Base-by-base conservation (phyloP, 768 basidiomycete genomes). In the Mycena belliarum region DNA sequence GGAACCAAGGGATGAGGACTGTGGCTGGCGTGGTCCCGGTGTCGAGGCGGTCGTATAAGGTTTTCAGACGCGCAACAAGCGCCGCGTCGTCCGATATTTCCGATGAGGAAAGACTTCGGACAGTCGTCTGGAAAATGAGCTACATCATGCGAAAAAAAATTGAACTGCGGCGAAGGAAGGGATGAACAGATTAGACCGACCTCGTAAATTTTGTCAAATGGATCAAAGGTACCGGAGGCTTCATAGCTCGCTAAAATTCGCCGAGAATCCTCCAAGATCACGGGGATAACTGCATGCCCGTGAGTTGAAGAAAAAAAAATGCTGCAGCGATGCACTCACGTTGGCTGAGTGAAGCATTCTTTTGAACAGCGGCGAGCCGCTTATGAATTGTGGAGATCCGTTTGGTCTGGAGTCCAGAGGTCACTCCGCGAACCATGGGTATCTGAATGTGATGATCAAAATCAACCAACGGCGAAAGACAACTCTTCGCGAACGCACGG, bases 1-100 rank as follows among this genome's bases (percentile, higher is more conserved):
- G 89, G 47, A 91, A 73, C 89, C 89, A 91, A 35, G 89, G 89
- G 28, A 89, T 71, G 16, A 92, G 79, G 53, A 92, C 79, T 4
- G 86, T 87, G 2, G 85, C 79, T 1, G 89, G 87, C 0, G 89
- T 91, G 3, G 87, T 90, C 43, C 85, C 84, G 18, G 73, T 74
- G 65, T 92, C 90, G 52, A 92, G 76, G 33, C 72, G 76, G 65
- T 90, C 87, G 64, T 91, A 91, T 49, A 91, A 73, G 48, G 67
- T 67, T 67, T 84, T 85, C 57, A 91, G 78, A 21, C 82, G 84
- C 42, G 76, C 73, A 61, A 90, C 90, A 50, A 81, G 72, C 23
- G 66, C 76, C 35, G 84, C 75, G 65, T 91, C 83, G 63, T 88
- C 81, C 18, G 89, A 84, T 43, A 91, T 85, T 69, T 91, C 90